Conservation (phyloP, 371 early-diverging fungal genomes). For the Mucor circinelloides region DNA sequence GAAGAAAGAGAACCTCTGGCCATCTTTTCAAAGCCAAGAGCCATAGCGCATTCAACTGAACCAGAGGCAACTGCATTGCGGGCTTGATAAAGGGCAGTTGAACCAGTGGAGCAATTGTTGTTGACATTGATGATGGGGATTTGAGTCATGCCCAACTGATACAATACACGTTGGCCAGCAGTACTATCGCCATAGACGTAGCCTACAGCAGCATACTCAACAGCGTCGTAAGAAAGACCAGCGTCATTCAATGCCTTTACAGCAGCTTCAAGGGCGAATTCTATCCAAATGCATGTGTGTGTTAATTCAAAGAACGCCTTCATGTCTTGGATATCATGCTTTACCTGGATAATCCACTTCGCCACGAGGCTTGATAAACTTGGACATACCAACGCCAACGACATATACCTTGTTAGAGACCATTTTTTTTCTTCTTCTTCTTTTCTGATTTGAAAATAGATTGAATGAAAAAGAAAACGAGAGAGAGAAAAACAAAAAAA, state of each 20-base stretch:
- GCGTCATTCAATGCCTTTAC: conserved; percentile 78
- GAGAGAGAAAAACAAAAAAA: not conserved
- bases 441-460: not conserved
- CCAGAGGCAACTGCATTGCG: conserved; percentile 70
- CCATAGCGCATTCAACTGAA: conserved; percentile 71
- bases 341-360: conserved; percentile 63
- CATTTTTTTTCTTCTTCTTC: conserved; percentile 12
- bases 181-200: conserved; percentile 74
- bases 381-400: conserved; percentile 74
- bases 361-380: conserved; percentile 65
- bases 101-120: conserved; percentile 84
- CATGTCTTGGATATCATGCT: not conserved
- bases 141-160: conserved; percentile 71
- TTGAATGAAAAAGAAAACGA: not conserved
- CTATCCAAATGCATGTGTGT: conserved; percentile 27
- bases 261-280: conserved; percentile 73
- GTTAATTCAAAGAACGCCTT: not conserved
- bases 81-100: conserved; percentile 75
- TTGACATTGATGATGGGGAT: conserved; percentile 72
- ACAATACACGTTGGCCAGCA: conserved; percentile 74
- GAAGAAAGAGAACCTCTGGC: conserved; percentile 59
- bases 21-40: conserved; percentile 84
- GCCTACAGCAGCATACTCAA: conserved; percentile 67
- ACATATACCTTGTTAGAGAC: conserved; percentile 41
- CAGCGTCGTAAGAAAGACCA: conserved; percentile 64